Evolutionary conservation across 2,329 filamentous ascomycete genomes (phyloP).

Genomic region (Aspergillus oerlinghausenensis): DNA sequence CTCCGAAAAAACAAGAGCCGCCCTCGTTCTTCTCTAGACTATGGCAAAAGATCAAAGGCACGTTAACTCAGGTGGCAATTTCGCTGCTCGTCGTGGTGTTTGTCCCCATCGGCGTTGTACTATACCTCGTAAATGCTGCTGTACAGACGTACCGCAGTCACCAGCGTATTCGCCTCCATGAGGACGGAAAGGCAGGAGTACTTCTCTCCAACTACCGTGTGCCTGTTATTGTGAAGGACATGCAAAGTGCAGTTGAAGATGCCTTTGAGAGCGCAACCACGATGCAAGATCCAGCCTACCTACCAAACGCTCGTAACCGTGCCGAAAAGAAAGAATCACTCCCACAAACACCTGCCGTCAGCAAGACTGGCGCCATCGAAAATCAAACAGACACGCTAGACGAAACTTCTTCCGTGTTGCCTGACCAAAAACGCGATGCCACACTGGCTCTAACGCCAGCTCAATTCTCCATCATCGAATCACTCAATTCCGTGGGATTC

Average conservation of each 20-base stretch:
- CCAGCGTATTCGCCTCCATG: conserved; percentile 70
- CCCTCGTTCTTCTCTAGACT: conserved; percentile 26
- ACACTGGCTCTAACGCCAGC: conserved; percentile 72
- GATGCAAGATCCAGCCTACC: conserved; percentile 65
- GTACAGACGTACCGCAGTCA: conserved; percentile 72
- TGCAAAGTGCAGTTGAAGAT: conserved; percentile 71
- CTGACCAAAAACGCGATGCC: conserved; percentile 43
- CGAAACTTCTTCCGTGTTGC: not conserved
- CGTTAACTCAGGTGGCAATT: conserved; percentile 57
- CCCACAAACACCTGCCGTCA: not conserved
- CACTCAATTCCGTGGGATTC: conserved; percentile 62
- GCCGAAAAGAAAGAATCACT: conserved; percentile 13
- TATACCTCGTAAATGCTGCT: conserved; percentile 70
- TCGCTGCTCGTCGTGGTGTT: conserved; percentile 63
- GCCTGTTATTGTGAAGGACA: conserved; percentile 69
- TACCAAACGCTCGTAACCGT: conserved; percentile 52
- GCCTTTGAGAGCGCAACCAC: conserved; percentile 70
- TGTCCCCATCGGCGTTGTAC: conserved; percentile 65
- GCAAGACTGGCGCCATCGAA: conserved; percentile 1
- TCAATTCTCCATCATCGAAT: conserved; percentile 81
- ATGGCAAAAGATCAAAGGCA: conserved; percentile 31
- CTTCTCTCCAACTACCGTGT: conserved; percentile 68
- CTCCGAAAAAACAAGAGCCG: conserved; percentile 20
- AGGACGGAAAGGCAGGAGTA: conserved; percentile 64
- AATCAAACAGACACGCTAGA: not conserved